A percentile compares a stretch with the other conserved stretches of the same genome.
phyloP scores from a whole-genome alignment of 2,329 filamentous ascomycete species.

The Trichoderma pleuroti region DNA sequence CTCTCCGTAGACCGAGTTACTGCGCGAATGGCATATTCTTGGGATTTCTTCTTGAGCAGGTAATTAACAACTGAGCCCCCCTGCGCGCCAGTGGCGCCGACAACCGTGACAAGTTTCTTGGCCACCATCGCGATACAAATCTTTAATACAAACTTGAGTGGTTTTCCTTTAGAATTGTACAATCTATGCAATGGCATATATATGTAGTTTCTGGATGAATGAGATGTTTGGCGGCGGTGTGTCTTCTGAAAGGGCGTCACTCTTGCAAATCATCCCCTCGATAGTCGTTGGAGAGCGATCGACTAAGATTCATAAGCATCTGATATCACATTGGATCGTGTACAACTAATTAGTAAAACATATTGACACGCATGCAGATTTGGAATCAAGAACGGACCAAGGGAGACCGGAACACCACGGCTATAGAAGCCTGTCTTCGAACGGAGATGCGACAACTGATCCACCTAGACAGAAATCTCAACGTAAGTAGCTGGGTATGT shows the following conservation, averaged over 20 bases:
- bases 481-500: not conserved
- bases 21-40: conserved; percentile 28
- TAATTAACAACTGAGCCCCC: conserved; percentile 32
- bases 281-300: not conserved
- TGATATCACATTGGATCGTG: not conserved
- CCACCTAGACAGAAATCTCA: not conserved
- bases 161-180: too few species aligned
- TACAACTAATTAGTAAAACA: not conserved
- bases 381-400: not conserved
- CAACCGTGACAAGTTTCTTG: conserved; percentile 31
- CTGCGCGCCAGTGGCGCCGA: conserved; percentile 32
- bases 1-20: conserved; percentile 31
- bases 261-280: not conserved
- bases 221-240: not conserved
- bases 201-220: not conserved
- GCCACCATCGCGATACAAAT: conserved; percentile 25
- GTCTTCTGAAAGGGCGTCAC: not conserved
- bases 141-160: not conserved
- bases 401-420: not conserved
- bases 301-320: not conserved
- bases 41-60: conserved; percentile 30
- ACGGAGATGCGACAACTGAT: not conserved
- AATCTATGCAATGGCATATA: not conserved
- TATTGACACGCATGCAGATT: not conserved
- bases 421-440: not conserved